Percentiles rank a stretch among this genome's conserved stretches.
These are phyloP conservation scores for Penicillium coprophilum DNA, from an alignment of 495 filamentous ascomycete species.

Conservation along the genomic window DNA sequence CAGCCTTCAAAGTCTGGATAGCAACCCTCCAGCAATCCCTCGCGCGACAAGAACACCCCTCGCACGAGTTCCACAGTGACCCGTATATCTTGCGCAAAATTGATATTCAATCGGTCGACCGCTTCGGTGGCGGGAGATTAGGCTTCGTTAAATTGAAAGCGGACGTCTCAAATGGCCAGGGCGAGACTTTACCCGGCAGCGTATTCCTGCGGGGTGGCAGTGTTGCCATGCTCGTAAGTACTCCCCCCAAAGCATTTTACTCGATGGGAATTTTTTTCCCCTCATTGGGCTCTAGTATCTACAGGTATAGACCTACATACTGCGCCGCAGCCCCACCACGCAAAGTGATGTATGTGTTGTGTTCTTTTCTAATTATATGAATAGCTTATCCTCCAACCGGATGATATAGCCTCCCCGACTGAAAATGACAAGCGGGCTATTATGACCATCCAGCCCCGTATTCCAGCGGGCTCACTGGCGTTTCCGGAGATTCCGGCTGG, in stretches of 20 bases:
- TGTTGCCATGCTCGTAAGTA: slow-evolving; percentile 75
- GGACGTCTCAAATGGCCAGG: slow-evolving; percentile 59
- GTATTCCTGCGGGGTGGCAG: slow-evolving; percentile 80
- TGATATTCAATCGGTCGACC: slow-evolving; percentile 71
- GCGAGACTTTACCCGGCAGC: slow-evolving; percentile 69
- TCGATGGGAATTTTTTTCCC: not conserved
- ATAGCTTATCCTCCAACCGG: slow-evolving; percentile 66
- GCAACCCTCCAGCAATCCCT: slow-evolving; percentile 65
- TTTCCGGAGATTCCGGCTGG: slow-evolving; percentile 84
- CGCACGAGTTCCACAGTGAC: slow-evolving; percentile 67
- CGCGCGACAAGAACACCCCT: slow-evolving; percentile 54
- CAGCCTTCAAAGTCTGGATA: slow-evolving; percentile 74
- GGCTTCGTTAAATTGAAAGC: slow-evolving; percentile 80
- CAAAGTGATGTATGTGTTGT: not conserved
- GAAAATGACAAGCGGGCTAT: slow-evolving; percentile 64
- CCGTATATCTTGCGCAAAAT: slow-evolving; percentile 72
- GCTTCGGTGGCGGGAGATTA: slow-evolving; percentile 60
- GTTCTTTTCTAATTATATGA: not conserved
- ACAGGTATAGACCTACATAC: not conserved
- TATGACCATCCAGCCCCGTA: slow-evolving; percentile 79
- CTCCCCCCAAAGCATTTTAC: not conserved
- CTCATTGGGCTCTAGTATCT: slow-evolving; percentile 1
- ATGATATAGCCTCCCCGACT: slow-evolving; percentile 51
- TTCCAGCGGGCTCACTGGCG: slow-evolving; percentile 72
- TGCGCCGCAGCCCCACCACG: not conserved